A percentile compares a stretch with the other conserved stretches of the same genome.
These are phyloP conservation scores for Malassezia caprae DNA, from an alignment of 1,284 basidiomycete species.

Conservation along the genomic window DNA sequence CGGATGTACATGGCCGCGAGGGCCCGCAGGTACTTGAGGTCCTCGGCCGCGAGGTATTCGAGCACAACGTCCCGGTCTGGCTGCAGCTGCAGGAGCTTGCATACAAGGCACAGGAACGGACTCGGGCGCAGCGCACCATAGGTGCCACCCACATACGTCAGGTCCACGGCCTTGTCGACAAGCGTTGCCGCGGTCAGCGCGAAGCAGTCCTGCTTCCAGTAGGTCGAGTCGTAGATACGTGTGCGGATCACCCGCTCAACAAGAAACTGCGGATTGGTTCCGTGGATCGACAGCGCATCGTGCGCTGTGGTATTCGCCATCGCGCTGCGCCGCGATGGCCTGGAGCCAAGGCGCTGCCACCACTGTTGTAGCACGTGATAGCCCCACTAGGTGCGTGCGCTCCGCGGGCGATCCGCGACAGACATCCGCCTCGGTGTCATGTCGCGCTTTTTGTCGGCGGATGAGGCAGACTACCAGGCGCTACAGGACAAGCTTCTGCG, in stretches of 20 bases:
- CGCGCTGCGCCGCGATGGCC: neutral
- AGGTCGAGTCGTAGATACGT: conserved; percentile 87
- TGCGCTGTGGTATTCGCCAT: conserved; percentile 77
- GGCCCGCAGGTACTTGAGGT: conserved; percentile 97
- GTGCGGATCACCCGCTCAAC: conserved; percentile 93
- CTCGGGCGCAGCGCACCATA: conserved; percentile 32
- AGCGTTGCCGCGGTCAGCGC: conserved; percentile 66
- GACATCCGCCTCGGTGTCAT: conserved; percentile 16
- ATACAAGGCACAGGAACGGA: conserved; percentile 67
- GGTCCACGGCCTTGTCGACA: conserved; percentile 79
- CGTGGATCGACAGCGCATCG: conserved; percentile 75
- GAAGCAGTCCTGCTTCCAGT: conserved; percentile 71
- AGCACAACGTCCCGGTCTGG: conserved; percentile 91
- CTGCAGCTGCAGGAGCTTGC: conserved; percentile 92
- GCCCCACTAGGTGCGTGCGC: neutral
- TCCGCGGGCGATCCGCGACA: neutral
- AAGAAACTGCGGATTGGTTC: conserved; percentile 76
- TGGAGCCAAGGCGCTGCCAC: neutral
- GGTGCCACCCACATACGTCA: conserved; percentile 74
- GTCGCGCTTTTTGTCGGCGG: conserved; percentile 43
- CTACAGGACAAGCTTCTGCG: conserved; percentile 36
- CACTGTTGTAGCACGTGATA: neutral
- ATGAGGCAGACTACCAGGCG: conserved; percentile 35
- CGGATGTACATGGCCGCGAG: conserved; percentile 88
- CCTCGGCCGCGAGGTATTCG: conserved; percentile 76